A percentile compares a stretch with the other conserved stretches of the same genome.
phyloP scores from a whole-genome alignment of 805 yeast genomes.

The Cyberlindnera nakhonratchasimensis region DNA sequence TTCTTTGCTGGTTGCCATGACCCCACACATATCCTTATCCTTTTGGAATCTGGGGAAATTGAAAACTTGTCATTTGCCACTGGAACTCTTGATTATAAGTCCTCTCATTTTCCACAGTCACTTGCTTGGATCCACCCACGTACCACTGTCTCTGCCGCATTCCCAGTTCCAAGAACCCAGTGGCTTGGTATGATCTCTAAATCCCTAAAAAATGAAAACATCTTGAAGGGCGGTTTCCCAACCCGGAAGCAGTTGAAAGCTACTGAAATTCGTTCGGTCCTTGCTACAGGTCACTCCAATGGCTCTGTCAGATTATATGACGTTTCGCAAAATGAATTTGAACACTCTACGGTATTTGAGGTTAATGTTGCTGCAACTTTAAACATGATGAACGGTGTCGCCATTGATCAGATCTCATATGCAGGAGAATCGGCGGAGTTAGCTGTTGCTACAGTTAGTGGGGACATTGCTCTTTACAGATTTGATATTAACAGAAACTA shows the following conservation, averaged over 20 bases:
- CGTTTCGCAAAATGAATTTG: slow-evolving; percentile 70
- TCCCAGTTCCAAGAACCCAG: slow-evolving; percentile 55
- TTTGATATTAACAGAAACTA: slow-evolving; percentile 54
- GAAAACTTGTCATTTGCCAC: slow-evolving; percentile 57
- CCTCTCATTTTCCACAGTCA: slow-evolving; percentile 74
- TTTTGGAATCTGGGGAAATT: slow-evolving; percentile 61
- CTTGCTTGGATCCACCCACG: slow-evolving; percentile 76
- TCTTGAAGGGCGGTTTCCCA: slow-evolving; percentile 81
- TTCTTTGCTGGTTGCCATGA: slow-evolving; percentile 78
- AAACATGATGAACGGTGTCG: slow-evolving; percentile 40
- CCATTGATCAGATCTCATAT: slow-evolving; percentile 61
- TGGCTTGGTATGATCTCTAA: slow-evolving; percentile 78
- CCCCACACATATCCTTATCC: slow-evolving; percentile 60
- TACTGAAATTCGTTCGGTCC: slow-evolving; percentile 49
- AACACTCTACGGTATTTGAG: slow-evolving; percentile 55
- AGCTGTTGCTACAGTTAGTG: slow-evolving; percentile 61
- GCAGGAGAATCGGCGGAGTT: slow-evolving; percentile 77
- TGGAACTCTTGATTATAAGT: slow-evolving; percentile 48
- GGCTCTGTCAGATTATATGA: slow-evolving; percentile 86
- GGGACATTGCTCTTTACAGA: slow-evolving; percentile 73
- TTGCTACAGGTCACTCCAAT: slow-evolving; percentile 83
- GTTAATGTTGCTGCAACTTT: slow-evolving; percentile 51
- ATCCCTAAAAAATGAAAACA: slow-evolving; percentile 38
- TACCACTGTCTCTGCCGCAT: slow-evolving; percentile 52
- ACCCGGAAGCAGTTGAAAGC: slow-evolving; percentile 45